Percentiles rank a stretch among this genome's conserved stretches.
Conservation (phyloP, 2,329 filamentous ascomycete genomes). For the Dothistroma septosporum region DNA sequence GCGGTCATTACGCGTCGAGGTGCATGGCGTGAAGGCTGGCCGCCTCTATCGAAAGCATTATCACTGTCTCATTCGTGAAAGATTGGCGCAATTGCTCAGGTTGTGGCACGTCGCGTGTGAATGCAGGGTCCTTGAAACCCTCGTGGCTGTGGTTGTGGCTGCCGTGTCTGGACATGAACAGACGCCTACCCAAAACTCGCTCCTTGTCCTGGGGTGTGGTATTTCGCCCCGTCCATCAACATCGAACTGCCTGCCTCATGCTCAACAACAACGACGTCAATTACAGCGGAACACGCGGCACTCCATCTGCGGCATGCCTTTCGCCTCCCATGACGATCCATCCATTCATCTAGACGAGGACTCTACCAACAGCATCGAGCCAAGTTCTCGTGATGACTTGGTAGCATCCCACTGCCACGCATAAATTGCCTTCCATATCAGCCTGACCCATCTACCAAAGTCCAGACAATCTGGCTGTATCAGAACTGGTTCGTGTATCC, state of each 20-base stretch:
- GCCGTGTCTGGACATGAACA: no score
- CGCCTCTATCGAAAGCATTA: neutral
- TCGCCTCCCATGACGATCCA: no score
- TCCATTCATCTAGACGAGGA: no score
- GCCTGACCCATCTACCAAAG: neutral
- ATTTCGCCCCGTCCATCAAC: neutral
- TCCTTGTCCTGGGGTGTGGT: no score
- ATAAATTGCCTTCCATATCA: neutral
- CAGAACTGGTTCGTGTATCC: neutral
- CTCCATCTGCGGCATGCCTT: no score
- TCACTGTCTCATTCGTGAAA: neutral
- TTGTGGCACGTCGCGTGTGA: neutral
- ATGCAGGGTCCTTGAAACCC: neutral
- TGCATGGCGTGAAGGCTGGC: neutral
- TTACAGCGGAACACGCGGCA: no score
- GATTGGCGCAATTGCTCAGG: neutral
- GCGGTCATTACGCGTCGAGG: neutral
- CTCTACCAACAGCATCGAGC: no score
- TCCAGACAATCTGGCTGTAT: neutral
- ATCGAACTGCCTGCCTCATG: no score
- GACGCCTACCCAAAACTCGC: neutral
- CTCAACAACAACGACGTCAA: no score
- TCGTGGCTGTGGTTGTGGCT: neutral
- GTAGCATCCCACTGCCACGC: neutral
- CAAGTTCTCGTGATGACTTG: no score